Evolutionary conservation across 495 filamentous ascomycete species (phyloP), one percentile per base, ranked within the genome.

Genomic region (Aspergillus sclerotioniger): DNA sequence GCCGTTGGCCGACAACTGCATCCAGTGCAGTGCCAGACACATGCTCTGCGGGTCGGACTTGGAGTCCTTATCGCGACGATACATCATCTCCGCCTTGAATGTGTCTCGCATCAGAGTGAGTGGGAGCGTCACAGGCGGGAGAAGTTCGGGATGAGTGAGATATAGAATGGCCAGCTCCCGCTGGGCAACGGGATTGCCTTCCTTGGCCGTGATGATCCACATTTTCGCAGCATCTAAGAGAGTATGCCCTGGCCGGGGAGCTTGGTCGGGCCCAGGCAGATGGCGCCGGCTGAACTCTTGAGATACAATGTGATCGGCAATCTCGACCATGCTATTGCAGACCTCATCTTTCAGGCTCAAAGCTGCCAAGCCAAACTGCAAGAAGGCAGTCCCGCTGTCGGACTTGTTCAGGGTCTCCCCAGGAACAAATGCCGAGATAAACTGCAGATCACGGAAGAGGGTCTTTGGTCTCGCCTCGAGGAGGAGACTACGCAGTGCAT

Each of bases 21-120:
- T 98, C 94, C 94, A 98, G 75, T 98, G 94, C 66, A 96, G 88
- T 4, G 95, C 93, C 53, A 97, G 81, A 66, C 93, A 96, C 89
- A 98, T 96, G 9, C 91, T 91, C 48, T 88, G 86, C 16, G 94
- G 91, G 67, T 98, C 92, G 45, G 81, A 80, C 57, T 80, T 80
- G 47, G 86, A 84, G 54, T 77, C 74, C 37, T 76, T 73, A 12
- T 72, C 74, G 31, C 74, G 72, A 12, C 69, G 71, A 56, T 91
- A 88, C 81, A 93, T 90, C 73, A 92, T 85, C 62, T 92, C 86
- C 51, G 88, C 87, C 73, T 92, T 93, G 76, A 97, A 98, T 0
- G 92, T 92, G 66, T 97, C 92, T 31, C 89, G 82, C 1, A 92
- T 89, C 62, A 89, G 88, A 44, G 88, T 88, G 51, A 98, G 76